A percentile compares a stretch with the other conserved stretches of the same genome.
These are phyloP conservation scores for Cercis canadensis DNA, from an alignment of 306 rosid genomes.

Conservation along the genomic window DNA sequence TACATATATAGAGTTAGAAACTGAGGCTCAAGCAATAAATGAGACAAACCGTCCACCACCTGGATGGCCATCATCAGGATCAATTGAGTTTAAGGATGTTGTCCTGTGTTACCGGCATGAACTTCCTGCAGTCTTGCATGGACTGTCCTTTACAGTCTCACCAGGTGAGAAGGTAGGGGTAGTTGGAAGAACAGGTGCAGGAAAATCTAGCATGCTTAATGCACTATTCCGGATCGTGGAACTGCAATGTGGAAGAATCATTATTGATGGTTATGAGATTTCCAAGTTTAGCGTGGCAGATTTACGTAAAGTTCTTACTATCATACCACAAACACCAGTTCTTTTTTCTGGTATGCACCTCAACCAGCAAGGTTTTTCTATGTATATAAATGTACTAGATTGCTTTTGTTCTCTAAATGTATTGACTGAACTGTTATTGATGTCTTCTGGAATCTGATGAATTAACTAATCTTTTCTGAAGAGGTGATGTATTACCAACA, in stretches of 20 bases:
- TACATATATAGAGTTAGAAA: conserved; percentile 65
- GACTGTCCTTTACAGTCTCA: conserved; percentile 65
- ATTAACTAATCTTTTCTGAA: no score
- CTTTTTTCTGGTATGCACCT: conserved; percentile 77
- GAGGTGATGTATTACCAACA: no score
- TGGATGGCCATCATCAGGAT: no score
- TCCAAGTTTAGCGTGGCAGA: conserved; percentile 72
- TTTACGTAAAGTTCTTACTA: conserved; percentile 74
- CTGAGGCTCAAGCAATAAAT: conserved; percentile 74
- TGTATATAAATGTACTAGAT: no score
- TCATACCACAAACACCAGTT: conserved; percentile 92
- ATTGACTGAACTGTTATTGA: no score
- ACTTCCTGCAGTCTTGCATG: conserved; percentile 87
- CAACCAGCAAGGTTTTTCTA: no score
- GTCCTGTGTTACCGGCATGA: conserved; percentile 82
- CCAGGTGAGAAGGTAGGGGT: conserved; percentile 84
- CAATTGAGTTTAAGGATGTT: conserved; percentile 85
- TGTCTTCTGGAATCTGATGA: no score
- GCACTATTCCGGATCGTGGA: conserved; percentile 87
- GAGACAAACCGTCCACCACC: conserved; percentile 76
- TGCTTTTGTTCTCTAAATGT: no score
- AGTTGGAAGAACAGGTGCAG: no score
- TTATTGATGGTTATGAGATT: conserved; percentile 73
- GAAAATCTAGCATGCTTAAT: conserved; percentile 96
- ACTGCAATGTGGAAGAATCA: conserved; percentile 70